Evolutionary conservation across 2,329 filamentous ascomycete species (phyloP).

Genomic region (Fusarium graminum): DNA sequence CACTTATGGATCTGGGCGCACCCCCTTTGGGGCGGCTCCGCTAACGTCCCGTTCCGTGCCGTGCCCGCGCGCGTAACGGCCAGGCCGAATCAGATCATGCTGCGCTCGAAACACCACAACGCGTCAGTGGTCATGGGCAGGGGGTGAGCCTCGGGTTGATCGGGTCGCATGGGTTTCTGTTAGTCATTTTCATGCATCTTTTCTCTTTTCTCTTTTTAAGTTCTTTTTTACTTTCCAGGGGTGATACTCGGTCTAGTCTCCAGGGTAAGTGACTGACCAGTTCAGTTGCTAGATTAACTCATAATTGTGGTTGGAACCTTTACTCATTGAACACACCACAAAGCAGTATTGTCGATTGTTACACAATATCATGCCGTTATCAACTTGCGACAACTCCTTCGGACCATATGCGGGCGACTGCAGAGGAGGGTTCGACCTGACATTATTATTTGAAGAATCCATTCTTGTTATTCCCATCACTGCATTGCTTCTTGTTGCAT

Average conservation of each 20-base stretch:
- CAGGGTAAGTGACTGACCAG: not conserved
- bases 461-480: constrained; percentile 50
- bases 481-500: constrained; percentile 47
- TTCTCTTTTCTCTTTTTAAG: not conserved
- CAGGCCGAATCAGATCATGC: too few relatives aligned
- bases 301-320: not conserved
- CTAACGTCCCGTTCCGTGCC: too few relatives aligned
- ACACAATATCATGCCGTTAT: constrained; percentile 13
- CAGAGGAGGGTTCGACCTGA: constrained; percentile 62
- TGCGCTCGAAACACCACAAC: too few relatives aligned
- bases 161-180: too few relatives aligned
- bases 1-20: too few relatives aligned
- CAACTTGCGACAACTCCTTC: constrained; percentile 38
- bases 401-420: constrained; percentile 47
- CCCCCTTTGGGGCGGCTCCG: too few relatives aligned
- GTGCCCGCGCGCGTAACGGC: too few relatives aligned
- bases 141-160: too few relatives aligned
- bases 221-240: not conserved
- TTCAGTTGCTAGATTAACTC: not conserved
- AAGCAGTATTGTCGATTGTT: not conserved
- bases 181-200: not conserved
- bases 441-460: constrained; percentile 59
- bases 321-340: not conserved
- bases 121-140: too few relatives aligned
- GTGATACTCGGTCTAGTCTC: too few relatives aligned